A percentile compares a stretch with the other conserved stretches of the same genome.
Evolutionary conservation across 1,284 basidiomycete genomes (phyloP).

Genomic region (Peniophora sp.): DNA sequence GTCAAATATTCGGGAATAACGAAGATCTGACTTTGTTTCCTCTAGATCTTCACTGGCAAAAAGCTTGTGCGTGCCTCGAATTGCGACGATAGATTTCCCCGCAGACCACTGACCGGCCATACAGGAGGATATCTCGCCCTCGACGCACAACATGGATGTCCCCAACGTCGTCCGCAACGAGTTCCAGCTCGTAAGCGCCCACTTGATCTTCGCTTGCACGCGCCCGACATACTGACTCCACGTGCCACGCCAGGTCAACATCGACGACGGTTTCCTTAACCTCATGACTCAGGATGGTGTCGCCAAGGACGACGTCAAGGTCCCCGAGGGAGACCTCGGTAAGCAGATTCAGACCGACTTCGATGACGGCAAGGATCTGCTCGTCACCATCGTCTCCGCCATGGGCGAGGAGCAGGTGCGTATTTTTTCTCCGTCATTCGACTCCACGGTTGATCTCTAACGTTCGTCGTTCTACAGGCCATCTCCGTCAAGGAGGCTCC

Average conservation of each 20-base stretch:
- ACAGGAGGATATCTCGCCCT: slow-evolving; percentile 97
- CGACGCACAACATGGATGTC: slow-evolving; percentile 99
- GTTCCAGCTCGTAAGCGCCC: slow-evolving; percentile 75
- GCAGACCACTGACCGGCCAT: slow-evolving; percentile 6
- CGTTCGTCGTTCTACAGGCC: slow-evolving; percentile 36
- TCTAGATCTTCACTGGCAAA: slow-evolving; percentile 91
- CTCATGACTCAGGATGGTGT: slow-evolving; percentile 82
- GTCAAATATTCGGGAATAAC: slow-evolving; percentile 5
- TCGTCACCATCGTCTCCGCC: slow-evolving; percentile 86
- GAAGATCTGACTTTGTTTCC: neutral
- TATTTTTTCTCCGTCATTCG: neutral
- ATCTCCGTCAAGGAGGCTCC: slow-evolving; percentile 84
- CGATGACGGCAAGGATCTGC: slow-evolving; percentile 82
- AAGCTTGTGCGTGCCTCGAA: slow-evolving; percentile 55
- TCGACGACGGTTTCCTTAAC: slow-evolving; percentile 91
- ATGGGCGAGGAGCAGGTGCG: slow-evolving; percentile 87
- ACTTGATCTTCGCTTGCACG: slow-evolving; percentile 1
- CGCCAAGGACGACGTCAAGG: slow-evolving; percentile 92
- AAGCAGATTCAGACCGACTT: slow-evolving; percentile 68
- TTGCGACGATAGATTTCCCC: slow-evolving; percentile 3
- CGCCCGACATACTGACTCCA: neutral
- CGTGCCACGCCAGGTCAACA: slow-evolving; percentile 53
- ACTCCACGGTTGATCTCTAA: neutral
- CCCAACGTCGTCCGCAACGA: slow-evolving; percentile 90
- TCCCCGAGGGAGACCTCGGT: slow-evolving; percentile 86